phyloP scores from a whole-genome alignment of 441 rosid species.

The Syzygium syzygioides region DNA sequence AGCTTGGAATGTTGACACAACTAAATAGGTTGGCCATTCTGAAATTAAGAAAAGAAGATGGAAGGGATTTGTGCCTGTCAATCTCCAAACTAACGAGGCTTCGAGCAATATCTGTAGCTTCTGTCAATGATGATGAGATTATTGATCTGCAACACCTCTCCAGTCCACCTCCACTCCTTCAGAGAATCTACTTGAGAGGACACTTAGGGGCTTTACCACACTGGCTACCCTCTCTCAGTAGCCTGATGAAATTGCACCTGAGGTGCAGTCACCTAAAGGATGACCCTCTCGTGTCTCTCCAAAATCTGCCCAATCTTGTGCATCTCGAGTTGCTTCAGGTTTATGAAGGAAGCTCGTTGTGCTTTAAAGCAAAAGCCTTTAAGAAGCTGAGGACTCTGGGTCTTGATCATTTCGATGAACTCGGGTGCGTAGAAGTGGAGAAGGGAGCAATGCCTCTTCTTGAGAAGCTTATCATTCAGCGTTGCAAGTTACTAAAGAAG shows the following conservation, averaged over 20 bases:
- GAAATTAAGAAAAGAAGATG: neutral
- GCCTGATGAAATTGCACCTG: neutral
- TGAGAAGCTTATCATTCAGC: neutral
- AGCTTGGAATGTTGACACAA: neutral
- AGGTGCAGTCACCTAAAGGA: neutral
- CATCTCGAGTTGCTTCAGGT: neutral
- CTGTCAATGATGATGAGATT: neutral
- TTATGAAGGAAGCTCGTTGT: neutral
- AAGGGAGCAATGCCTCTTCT: neutral
- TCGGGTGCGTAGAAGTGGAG: neutral
- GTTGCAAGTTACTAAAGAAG: neutral
- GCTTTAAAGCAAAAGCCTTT: neutral
- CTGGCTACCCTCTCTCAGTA: slow-evolving; percentile 1
- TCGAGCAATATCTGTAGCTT: neutral
- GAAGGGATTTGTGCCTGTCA: neutral
- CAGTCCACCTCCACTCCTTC: slow-evolving; percentile 8
- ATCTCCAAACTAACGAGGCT: neutral
- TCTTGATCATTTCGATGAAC: neutral
- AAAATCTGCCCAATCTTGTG: neutral
- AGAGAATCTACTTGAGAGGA: slow-evolving; percentile 5
- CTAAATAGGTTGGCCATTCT: neutral
- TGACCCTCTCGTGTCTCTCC: neutral
- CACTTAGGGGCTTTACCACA: neutral
- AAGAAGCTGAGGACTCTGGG: neutral
- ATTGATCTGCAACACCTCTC: neutral